A percentile compares a stretch with the other conserved stretches of the same genome.
These are phyloP conservation scores for Candida xiaguanensis DNA, from an alignment of 805 yeast species.

Conservation along the genomic window DNA sequence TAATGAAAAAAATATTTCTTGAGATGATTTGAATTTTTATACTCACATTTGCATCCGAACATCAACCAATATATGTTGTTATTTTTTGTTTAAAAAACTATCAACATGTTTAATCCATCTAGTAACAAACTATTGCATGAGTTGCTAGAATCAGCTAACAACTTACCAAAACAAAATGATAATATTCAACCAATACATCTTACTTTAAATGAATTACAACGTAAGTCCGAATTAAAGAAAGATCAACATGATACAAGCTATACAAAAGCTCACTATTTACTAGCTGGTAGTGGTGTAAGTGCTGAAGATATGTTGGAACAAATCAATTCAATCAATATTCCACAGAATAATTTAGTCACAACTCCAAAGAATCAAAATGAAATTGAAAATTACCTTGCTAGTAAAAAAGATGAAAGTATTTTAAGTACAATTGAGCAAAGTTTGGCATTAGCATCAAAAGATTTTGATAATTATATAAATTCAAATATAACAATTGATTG, in stretches of 20 bases:
- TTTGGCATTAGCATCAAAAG: slow-evolving; percentile 67
- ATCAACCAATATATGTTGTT: neutral
- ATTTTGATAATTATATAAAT: slow-evolving; percentile 75
- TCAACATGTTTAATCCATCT: slow-evolving; percentile 9
- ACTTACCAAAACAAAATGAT: slow-evolving; percentile 55
- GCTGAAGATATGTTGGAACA: slow-evolving; percentile 77
- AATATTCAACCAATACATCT: slow-evolving; percentile 68
- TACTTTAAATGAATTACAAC: slow-evolving; percentile 73
- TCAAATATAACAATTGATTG: slow-evolving; percentile 78
- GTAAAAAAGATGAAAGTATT: slow-evolving; percentile 79
- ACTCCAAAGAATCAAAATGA: slow-evolving; percentile 17
- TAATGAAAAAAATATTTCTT: slow-evolving; percentile 16
- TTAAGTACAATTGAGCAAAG: slow-evolving; percentile 80
- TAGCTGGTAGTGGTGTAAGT: slow-evolving; percentile 85
- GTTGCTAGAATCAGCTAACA: slow-evolving; percentile 70
- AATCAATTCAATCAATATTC: slow-evolving; percentile 30
- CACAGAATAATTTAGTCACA: slow-evolving; percentile 10
- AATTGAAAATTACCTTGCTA: slow-evolving; percentile 59
- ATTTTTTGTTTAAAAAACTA: slow-evolving; percentile 7
- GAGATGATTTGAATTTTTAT: neutral
- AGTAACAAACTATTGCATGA: slow-evolving; percentile 50
- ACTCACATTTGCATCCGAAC: slow-evolving; percentile 1
- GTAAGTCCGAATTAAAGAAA: slow-evolving; percentile 58
- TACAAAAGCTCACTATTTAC: slow-evolving; percentile 79
- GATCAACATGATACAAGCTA: slow-evolving; percentile 33